Base-by-base conservation (phyloP, 371 early-diverging fungal species). In the Saksenaea vasiformis region DNA sequence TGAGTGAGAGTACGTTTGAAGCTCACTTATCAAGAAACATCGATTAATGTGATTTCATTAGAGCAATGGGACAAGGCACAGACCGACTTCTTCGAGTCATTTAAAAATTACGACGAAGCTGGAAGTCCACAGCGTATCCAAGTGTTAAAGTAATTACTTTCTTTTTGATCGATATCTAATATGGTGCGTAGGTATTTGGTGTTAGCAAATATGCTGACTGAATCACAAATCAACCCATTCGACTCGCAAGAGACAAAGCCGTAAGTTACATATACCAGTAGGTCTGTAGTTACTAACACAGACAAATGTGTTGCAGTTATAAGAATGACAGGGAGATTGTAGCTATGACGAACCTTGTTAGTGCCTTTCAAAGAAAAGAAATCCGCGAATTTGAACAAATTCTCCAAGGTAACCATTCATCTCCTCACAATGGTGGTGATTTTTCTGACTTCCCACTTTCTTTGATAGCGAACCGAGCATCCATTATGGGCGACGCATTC, bases 171-270 rank as follows among this genome's bases (percentile, higher is more conserved):
- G 5, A 22, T 47, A 5, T 17, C 51, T 47, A 22, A 61, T 58
- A 34, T 17, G 13, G 19, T 15, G 27, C 31, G 15, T 57, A 89
- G 88, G 61, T 92, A 98, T 71, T 80, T 97, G 51, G 95, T 97
- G 0, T 70, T 98, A 61, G 95, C 96, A 9, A 95, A 93, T 71
- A 96, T 98, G 96, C 73, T 98, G 66, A 93, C 92, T 66, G 94
- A 95, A 69, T 93, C 93, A 13, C 87, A 91, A 65, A 95, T 98
- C 80, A 94, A 97, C 69, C 96, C 96, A 0, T 95, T 98, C 64
- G 95, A 96, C 70, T 95, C 96, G 3, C 97, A 95, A 76, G 98
- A 98, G 77, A 96, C 97, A 5, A 95, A 95, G 71, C 93, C 97
- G 72, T 91, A 78, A 62, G 79, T 63, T 8, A 15, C n/a, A 27